A percentile compares a stretch with the other conserved stretches of the same genome.
Evolutionary conservation across 257 asterid species (phyloP).

Genomic region (Fraxinus pennsylvanica): DNA sequence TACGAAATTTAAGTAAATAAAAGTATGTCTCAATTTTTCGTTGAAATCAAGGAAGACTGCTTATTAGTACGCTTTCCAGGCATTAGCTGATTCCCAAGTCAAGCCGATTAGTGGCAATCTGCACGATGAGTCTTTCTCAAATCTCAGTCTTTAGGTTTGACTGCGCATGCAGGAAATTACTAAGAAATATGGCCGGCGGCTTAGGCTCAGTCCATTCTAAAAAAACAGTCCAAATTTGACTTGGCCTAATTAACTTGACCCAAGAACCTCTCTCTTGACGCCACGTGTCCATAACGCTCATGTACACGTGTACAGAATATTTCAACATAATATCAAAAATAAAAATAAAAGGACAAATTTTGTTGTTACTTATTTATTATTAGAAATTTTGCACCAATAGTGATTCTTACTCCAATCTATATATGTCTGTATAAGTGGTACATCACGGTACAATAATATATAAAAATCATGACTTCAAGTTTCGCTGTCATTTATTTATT

Average conservation of each 20-base stretch:
- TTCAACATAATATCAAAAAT: too few relatives aligned
- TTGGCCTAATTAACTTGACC: slow-evolving; percentile 33
- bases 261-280: slow-evolving; percentile 14
- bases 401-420: too few relatives aligned
- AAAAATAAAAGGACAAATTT: too few relatives aligned
- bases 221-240: slow-evolving; percentile 21
- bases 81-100: background rate
- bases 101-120: background rate
- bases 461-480: background rate
- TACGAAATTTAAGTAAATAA: too few relatives aligned
- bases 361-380: too few relatives aligned
- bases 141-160: background rate
- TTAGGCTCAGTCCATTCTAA: background rate
- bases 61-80: too few relatives aligned
- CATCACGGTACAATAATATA: background rate
- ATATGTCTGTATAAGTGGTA: too few relatives aligned
- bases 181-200: background rate
- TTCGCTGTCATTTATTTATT: too few relatives aligned
- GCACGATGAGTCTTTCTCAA: background rate
- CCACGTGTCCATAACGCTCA: background rate
- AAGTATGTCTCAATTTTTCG: too few relatives aligned
- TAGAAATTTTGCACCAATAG: too few relatives aligned
- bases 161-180: background rate
- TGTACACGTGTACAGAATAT: background rate
- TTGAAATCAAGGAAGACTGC: too few relatives aligned